Evolutionary conservation across 2,329 filamentous ascomycete genomes (phyloP).

Genomic region (Botrytis byssoidea): DNA sequence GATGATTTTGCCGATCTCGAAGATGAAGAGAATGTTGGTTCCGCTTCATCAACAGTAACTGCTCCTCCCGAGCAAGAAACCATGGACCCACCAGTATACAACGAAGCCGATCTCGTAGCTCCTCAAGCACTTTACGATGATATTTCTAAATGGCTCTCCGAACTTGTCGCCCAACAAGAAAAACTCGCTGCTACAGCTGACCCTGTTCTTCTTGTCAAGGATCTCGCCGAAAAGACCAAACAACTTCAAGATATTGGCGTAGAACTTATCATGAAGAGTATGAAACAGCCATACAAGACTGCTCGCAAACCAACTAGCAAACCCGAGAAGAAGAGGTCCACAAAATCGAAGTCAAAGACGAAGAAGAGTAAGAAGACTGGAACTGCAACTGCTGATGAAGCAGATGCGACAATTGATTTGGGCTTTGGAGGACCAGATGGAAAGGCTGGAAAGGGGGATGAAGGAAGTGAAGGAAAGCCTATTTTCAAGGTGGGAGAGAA

Average conservation of each 20-base stretch:
- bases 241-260: constrained; percentile 69
- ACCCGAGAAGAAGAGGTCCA: constrained; percentile 37
- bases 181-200: constrained; percentile 69
- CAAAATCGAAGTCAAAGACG: constrained; percentile 39
- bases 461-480: constrained; percentile 37
- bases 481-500: constrained; percentile 43
- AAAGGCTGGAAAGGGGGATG: not conserved
- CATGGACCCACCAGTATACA: constrained; percentile 66
- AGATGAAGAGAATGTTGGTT: constrained; percentile 53
- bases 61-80: constrained; percentile 47
- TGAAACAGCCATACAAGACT: constrained; percentile 50
- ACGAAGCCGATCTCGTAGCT: constrained; percentile 65
- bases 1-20: constrained; percentile 72
- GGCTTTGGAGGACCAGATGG: constrained; percentile 26
- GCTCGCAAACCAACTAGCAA: constrained; percentile 32
- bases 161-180: constrained; percentile 68
- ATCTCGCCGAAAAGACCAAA: constrained; percentile 66
- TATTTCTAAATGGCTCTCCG: constrained; percentile 70
- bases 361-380: constrained; percentile 39
- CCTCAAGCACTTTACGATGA: constrained; percentile 62
- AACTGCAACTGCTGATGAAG: constrained; percentile 38
- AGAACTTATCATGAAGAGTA: constrained; percentile 68
- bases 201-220: constrained; percentile 69
- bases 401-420: constrained; percentile 45
- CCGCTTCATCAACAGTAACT: constrained; percentile 36